Evolutionary conservation across 2,329 filamentous ascomycete genomes (phyloP), one percentile per base, ranked within the genome.

Genomic region (Chalaropsis ovoidea): DNA sequence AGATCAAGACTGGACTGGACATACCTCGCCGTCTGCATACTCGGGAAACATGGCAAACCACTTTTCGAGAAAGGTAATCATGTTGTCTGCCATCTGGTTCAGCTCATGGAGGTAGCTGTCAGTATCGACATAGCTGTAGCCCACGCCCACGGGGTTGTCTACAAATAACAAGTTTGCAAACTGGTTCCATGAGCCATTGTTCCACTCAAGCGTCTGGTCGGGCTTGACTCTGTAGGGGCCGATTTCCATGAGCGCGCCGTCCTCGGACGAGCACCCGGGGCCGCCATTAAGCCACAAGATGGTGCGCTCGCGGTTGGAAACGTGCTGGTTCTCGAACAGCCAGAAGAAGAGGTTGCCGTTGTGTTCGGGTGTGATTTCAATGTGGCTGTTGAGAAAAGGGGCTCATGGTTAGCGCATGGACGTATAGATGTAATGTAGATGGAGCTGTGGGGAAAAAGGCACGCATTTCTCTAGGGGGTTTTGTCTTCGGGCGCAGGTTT

Each of bases 291-390:
- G 78, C 94, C 95, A 99, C 72, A 99, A 86, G 11, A 99, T 88
- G 2, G 92, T 96, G 67, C 94, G 85, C 74, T 94, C 89, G 71
- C 83, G 85, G 74, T 97, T 89, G 66, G 91, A 93, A 70, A 99
- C 96, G 75, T 99, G 94, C 70, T 89, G 84, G 74, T 97, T 97
- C 74, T 96, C 86, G 74, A 89, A 96, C 73, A 96, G 90, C 94
- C 94, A 99, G 80, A 99, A 99, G 80, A 97, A 99, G 19, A 99
- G 78, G 75, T 97, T 95, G 70, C 90, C 93, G 74, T 97, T 90
- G 74, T 88, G 83, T 70, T 90, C 86, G 22, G 88, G 83, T 42
- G 86, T 88, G 72, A 99, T 82, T 77, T 97, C 92, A 75, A 99
- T 87, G 78, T 99, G 94, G 65, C 91, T 96, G 73, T 49, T 6